Evolutionary conservation across 2,329 filamentous ascomycete species (phyloP), one percentile per base, ranked within the genome.

Genomic region (Erysiphe pulchra): DNA sequence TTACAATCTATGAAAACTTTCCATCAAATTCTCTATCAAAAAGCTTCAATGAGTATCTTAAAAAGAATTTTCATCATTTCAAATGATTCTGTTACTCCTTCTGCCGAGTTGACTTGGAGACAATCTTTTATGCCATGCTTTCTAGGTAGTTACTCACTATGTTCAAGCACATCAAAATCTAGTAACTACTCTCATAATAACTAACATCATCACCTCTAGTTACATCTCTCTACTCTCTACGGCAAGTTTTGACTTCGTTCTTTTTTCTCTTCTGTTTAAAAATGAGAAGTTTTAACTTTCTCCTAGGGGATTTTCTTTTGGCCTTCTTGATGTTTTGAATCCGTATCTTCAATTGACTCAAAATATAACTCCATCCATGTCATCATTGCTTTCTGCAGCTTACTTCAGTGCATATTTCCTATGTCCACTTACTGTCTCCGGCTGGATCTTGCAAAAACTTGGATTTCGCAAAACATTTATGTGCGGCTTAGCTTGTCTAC

Each of bases 401-500:
- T 85, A 85, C 56, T 86, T 78, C 56, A 77, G 71, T 1, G 72
- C 71, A 1, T 86, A 85, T 56, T 65, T 83, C 46, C 63, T 80
- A 24, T 80, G 77, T 0, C 77, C 80, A 0, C 58, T 83, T 5
- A 67, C 79, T 1, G 71, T 83, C 12, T 80, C 80, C 14, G 70
- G 73, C 53, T 75, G 70, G 70, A 65, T 86, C 49, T 65, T 90
- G 8, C 72, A 80, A 17, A 70, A 71, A 47, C 69, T 70, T 44
- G 83, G 83, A 2, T 90, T 84, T 62, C 80, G 83, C 52, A 74
- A 74, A 38, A 83, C 80, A 0, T 86, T 90, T 53, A 86, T 90
- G 48, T 66, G 77, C 28, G 82, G 82, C 1, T 65, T 87, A 4
- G 70, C 68, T 51, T 76, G 87, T 46, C 87, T 86, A 56, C 78